Evolutionary conservation across 192 early-diverging fungal species (phyloP).

Genomic region (Gonapodya prolifera): DNA sequence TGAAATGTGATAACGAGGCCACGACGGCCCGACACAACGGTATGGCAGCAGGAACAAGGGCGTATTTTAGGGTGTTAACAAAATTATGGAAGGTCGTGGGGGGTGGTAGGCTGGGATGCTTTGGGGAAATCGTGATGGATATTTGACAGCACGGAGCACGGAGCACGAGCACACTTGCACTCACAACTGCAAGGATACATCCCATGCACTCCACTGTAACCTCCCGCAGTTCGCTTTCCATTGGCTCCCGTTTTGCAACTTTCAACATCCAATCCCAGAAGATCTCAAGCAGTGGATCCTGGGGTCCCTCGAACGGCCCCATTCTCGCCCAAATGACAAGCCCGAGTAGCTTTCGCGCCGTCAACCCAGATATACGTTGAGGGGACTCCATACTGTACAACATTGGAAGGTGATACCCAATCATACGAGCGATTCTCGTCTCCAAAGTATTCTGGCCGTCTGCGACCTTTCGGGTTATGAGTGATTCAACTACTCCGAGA

Average conservation of each 20-base stretch:
- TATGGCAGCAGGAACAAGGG: not conserved
- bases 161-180: not conserved
- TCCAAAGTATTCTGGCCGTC: not conserved
- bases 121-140: not conserved
- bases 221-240: not conserved
- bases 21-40: not conserved
- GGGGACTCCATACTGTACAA: not conserved
- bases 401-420: not conserved
- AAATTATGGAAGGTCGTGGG: not conserved
- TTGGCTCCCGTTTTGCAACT: not conserved
- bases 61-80: not conserved
- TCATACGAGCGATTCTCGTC: not conserved
- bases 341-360: not conserved
- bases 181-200: not conserved
- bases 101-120: not conserved
- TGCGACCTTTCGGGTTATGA: not conserved
- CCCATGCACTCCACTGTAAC: not conserved
- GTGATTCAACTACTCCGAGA: not conserved
- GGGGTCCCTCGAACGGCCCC: not conserved
- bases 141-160: not conserved
- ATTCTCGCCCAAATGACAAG: not conserved
- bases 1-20: not conserved
- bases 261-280: not conserved
- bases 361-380: not conserved
- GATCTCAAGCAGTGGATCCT: not conserved